Percentiles rank a stretch among this genome's conserved stretches.
These are phyloP conservation scores for Flaveria brownii DNA, from an alignment of 129 eudicot genomes.

Conservation along the genomic window DNA sequence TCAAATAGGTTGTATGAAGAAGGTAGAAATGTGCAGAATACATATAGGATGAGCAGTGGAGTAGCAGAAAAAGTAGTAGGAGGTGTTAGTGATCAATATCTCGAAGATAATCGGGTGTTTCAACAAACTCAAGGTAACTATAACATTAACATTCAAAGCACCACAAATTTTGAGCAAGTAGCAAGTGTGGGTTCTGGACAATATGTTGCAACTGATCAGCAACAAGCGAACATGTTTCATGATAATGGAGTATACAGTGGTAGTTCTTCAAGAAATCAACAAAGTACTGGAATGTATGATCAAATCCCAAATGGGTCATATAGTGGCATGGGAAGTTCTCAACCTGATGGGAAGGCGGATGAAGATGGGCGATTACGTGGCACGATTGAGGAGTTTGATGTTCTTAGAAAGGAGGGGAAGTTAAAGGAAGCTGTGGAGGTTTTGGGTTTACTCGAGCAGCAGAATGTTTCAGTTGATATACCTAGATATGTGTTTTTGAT, in stretches of 20 bases:
- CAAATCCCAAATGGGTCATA: not conserved
- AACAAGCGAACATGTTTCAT: no score
- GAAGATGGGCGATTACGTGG: constrained; percentile 13
- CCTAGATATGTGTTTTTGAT: constrained; percentile 8
- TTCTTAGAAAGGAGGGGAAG: constrained; percentile 1
- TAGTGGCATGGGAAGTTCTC: no score
- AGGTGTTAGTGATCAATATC: no score
- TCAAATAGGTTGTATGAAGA: no score
- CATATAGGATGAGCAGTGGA: not conserved
- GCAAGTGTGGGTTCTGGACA: not conserved
- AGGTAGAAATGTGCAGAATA: not conserved
- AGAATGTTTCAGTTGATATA: not conserved
- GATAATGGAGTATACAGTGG: no score
- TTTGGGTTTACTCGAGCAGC: not conserved
- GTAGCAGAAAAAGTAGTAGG: no score
- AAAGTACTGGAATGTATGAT: not conserved
- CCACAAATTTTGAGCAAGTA: not conserved
- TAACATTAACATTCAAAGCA: not conserved
- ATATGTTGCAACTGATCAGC: no score
- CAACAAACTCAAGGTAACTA: not conserved
- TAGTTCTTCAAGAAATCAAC: not conserved
- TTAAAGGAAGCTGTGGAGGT: constrained; percentile 16
- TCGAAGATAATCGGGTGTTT: no score
- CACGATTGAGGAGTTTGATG: constrained; percentile 17
- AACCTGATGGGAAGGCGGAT: not conserved